Percentiles rank a stretch among this genome's conserved stretches.
Conservation (phyloP, 148 eudicot species). For the Diospyros lotus region DNA sequence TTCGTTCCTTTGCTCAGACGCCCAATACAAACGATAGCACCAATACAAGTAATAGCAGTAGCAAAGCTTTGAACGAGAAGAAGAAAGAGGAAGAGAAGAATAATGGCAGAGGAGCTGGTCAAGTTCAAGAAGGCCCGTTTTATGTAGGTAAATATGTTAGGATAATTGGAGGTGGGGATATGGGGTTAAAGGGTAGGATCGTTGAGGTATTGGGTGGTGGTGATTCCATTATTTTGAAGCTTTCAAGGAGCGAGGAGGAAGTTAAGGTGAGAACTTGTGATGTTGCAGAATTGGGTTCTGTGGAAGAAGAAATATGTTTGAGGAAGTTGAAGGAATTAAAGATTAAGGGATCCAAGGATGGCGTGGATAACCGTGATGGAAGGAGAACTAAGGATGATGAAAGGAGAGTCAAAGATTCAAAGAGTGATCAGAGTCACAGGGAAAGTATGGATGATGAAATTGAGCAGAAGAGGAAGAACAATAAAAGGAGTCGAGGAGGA, state of each 20-base stretch:
- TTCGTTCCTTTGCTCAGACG: conserved; percentile 49
- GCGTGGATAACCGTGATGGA: conserved; percentile 5
- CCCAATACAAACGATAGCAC: conserved; percentile 4
- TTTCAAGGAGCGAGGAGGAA: conserved; percentile 36
- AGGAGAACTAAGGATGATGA: conserved; percentile 16
- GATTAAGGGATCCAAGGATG: conserved; percentile 28
- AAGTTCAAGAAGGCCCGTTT: conserved; percentile 11
- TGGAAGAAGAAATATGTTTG: conserved; percentile 65
- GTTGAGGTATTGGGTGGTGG: conserved; percentile 33
- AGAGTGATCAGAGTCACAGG: conserved; percentile 5
- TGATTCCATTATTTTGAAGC: conserved; percentile 42
- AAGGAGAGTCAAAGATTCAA: conserved; percentile 14
- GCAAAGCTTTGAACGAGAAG: background rate
- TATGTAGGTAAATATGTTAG: conserved; percentile 52
- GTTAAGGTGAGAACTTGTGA: conserved; percentile 42
- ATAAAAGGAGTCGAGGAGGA: conserved; percentile 37
- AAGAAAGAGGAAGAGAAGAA: conserved; percentile 19
- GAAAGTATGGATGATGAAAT: conserved; percentile 26
- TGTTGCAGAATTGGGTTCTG: conserved; percentile 66
- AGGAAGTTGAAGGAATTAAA: conserved; percentile 59
- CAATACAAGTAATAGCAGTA: conserved; percentile 1
- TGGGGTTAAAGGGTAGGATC: conserved; percentile 57
- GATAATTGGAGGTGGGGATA: conserved; percentile 49
- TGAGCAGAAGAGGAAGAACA: conserved; percentile 16
- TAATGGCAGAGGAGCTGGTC: background rate